Evolutionary conservation across 1,284 basidiomycete genomes (phyloP).

Genomic region (Thelephora terrestris): DNA sequence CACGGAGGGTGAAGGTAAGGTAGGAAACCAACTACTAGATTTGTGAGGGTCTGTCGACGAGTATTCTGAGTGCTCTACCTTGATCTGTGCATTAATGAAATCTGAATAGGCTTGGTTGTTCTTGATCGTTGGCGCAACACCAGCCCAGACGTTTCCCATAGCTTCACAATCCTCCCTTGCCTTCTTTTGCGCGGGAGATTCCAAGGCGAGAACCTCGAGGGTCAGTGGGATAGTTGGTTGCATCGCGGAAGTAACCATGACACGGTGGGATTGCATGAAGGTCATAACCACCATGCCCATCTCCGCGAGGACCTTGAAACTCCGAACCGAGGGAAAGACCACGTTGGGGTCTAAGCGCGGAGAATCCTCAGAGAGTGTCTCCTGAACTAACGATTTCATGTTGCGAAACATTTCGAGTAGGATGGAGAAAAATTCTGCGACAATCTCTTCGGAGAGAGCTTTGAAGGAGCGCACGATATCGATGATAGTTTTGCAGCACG

Average conservation of each 20-base stretch:
- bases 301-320: slow-evolving; percentile 94
- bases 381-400: slow-evolving; percentile 66
- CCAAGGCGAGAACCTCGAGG: slow-evolving; percentile 66
- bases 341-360: slow-evolving; percentile 41
- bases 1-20: slow-evolving; percentile 84
- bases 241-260: slow-evolving; percentile 59
- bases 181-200: slow-evolving; percentile 82
- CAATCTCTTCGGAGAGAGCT: slow-evolving; percentile 68
- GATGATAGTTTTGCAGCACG: slow-evolving; percentile 88
- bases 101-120: slow-evolving; percentile 81
- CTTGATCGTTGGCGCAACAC: slow-evolving; percentile 70
- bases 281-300: slow-evolving; percentile 91
- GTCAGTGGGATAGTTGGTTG: slow-evolving; percentile 68
- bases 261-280: slow-evolving; percentile 77
- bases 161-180: slow-evolving; percentile 75
- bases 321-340: slow-evolving; percentile 64
- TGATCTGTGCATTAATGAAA: slow-evolving; percentile 89
- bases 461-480: slow-evolving; percentile 69
- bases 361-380: slow-evolving; percentile 66
- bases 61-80: slow-evolving; percentile 36
- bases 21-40: slow-evolving; percentile 81
- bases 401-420: slow-evolving; percentile 72
- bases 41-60: not conserved
- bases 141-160: slow-evolving; percentile 77
- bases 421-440: slow-evolving; percentile 75